phyloP scores from a whole-genome alignment of 257 asterid species.

The Solanum pennellii region DNA sequence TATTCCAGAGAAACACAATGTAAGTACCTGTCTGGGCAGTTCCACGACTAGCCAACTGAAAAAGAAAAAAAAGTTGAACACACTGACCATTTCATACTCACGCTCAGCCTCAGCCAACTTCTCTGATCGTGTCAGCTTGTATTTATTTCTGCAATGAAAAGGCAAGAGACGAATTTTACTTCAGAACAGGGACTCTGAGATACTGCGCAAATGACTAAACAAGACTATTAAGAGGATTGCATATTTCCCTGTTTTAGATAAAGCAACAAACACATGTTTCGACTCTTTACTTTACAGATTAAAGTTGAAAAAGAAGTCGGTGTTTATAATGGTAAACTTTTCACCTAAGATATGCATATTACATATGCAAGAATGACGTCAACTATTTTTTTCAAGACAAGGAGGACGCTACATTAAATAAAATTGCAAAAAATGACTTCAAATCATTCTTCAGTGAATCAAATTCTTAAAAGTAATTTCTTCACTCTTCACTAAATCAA shows the following conservation, averaged over 20 bases:
- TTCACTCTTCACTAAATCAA: not conserved
- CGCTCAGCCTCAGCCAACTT: constrained; percentile 73
- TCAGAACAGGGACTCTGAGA: not conserved
- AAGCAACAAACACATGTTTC: not conserved
- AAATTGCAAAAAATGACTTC: not conserved
- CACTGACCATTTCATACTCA: constrained; percentile 81
- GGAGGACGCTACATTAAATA: not conserved
- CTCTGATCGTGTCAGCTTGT: constrained; percentile 71
- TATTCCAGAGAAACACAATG: not conserved
- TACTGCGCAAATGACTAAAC: not conserved
- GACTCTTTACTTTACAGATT: not conserved
- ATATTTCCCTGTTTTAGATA: not conserved
- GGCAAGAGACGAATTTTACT: not conserved
- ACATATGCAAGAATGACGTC: not conserved
- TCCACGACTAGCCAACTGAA: not conserved
- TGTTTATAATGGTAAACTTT: not conserved
- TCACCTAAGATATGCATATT: not conserved
- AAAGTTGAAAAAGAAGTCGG: not conserved
- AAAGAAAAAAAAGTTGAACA: not conserved
- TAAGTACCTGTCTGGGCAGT: not conserved
- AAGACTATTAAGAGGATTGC: not conserved
- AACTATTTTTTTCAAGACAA: not conserved
- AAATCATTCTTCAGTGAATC: not conserved
- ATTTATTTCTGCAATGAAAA: constrained; percentile 65
- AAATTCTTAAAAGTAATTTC: not conserved